Evolutionary conservation across 2,329 filamentous ascomycete species (phyloP).

Genomic region (Claviceps cyperi): DNA sequence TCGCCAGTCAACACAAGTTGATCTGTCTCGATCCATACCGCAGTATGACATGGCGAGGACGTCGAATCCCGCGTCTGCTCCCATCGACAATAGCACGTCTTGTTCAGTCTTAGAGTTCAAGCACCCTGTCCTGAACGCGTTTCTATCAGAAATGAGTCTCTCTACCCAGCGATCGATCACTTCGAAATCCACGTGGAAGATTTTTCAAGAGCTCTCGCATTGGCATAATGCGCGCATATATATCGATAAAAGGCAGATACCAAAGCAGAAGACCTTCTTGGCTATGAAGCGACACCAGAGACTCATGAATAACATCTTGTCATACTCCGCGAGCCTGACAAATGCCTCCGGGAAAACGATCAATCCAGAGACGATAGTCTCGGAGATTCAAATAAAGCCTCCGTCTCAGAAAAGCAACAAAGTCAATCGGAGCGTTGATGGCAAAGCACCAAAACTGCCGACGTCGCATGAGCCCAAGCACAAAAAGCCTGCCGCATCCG

Average conservation of each 20-base stretch:
- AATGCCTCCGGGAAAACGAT: not conserved
- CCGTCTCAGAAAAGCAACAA: not conserved
- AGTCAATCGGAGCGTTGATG: not conserved
- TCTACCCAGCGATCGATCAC: not conserved
- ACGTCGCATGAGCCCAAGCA: not conserved
- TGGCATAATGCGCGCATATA: not conserved
- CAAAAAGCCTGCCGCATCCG: not conserved
- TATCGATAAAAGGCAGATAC: not conserved
- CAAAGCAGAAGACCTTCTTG: not conserved
- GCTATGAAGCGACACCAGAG: not conserved
- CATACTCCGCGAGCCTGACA: not conserved
- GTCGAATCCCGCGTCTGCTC: not conserved
- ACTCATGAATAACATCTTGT: not conserved
- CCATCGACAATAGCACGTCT: no score
- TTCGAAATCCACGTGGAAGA: not conserved
- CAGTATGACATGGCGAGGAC: not conserved
- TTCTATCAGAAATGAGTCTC: not conserved
- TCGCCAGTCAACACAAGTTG: not conserved
- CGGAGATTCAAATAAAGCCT: not conserved
- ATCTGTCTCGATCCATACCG: not conserved
- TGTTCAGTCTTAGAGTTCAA: not conserved
- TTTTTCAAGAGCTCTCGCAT: not conserved
- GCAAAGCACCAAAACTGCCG: not conserved
- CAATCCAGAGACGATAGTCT: not conserved
- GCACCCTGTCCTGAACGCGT: not conserved